These are phyloP conservation scores for Kluyveromyces starmeri DNA, from an alignment of 805 yeast species.

Conservation along the genomic window DNA sequence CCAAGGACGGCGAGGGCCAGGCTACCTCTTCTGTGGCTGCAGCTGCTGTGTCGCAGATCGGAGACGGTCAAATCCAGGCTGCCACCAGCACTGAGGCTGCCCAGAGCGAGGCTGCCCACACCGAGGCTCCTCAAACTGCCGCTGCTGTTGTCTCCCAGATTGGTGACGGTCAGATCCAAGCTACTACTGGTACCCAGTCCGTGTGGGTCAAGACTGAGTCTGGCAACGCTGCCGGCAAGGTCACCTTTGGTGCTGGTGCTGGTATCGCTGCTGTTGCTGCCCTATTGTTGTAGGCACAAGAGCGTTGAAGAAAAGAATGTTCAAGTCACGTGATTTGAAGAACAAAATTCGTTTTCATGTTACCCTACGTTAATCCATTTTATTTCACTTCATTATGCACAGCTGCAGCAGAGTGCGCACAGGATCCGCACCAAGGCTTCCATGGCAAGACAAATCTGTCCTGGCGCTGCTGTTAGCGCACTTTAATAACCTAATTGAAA, in stretches of 20 bases:
- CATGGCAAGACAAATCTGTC: too few species aligned
- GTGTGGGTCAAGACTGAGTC: slow-evolving; percentile 6
- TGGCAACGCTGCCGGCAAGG: slow-evolving; percentile 23
- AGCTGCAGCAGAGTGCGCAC: too few species aligned
- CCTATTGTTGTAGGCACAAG: slow-evolving; percentile 21
- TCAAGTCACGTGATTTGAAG: too few species aligned
- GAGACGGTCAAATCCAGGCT: slow-evolving; percentile 18
- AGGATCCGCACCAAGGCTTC: too few species aligned
- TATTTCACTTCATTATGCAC: too few species aligned
- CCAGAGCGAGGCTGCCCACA: slow-evolving; percentile 20
- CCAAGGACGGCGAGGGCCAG: slow-evolving; percentile 14
- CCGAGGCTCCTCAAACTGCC: slow-evolving; percentile 13
- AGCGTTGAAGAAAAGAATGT: too few species aligned
- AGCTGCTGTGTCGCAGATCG: slow-evolving; percentile 17
- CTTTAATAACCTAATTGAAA: too few species aligned
- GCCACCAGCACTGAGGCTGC: slow-evolving; percentile 19
- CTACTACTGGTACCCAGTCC: slow-evolving; percentile 22
- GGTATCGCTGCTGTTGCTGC: slow-evolving; percentile 25
- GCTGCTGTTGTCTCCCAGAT: slow-evolving; percentile 33
- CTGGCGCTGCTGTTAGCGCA: too few species aligned
- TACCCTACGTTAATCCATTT: too few species aligned
- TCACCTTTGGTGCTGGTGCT: slow-evolving; percentile 20
- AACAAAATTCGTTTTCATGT: too few species aligned
- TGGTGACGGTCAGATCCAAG: slow-evolving; percentile 41
- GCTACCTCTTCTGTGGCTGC: slow-evolving; percentile 15